These are phyloP conservation scores for Prinsepia uniflora DNA, from an alignment of 306 rosid species.

Conservation along the genomic window DNA sequence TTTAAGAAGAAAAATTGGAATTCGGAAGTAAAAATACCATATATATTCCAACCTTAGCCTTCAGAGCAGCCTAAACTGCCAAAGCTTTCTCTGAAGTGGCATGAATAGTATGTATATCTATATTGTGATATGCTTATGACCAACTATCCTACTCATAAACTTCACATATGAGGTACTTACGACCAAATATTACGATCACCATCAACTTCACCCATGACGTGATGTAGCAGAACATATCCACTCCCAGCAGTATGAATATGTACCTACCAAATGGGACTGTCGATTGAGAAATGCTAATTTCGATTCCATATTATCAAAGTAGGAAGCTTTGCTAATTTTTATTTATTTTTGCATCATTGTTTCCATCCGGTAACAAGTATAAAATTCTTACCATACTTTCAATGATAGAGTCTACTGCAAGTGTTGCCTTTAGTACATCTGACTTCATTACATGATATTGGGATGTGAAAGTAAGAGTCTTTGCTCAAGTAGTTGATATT, in stretches of 20 bases:
- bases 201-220: constrained; percentile 77
- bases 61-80: no score
- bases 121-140: no score
- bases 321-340: not conserved
- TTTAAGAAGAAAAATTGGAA: not conserved
- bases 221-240: constrained; percentile 83
- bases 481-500: not conserved
- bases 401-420: constrained; percentile 72
- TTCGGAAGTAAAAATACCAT: not conserved
- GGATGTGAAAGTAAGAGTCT: not conserved
- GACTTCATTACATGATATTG: constrained; percentile 37
- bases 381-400: constrained; percentile 55
- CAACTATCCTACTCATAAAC: not conserved
- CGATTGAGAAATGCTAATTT: not conserved
- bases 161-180: constrained; percentile 48
- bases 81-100: no score
- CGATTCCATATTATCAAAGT: not conserved
- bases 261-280: constrained; percentile 36
- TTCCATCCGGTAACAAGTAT: not conserved
- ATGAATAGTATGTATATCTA: no score
- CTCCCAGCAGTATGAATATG: constrained; percentile 66
- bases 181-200: constrained; percentile 78
- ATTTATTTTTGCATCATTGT: no score
- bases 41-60: no score
- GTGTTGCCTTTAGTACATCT: constrained; percentile 79